These are phyloP conservation scores for Psilocybe subaeruginosa DNA, from an alignment of 768 basidiomycete genomes.

Conservation along the genomic window DNA sequence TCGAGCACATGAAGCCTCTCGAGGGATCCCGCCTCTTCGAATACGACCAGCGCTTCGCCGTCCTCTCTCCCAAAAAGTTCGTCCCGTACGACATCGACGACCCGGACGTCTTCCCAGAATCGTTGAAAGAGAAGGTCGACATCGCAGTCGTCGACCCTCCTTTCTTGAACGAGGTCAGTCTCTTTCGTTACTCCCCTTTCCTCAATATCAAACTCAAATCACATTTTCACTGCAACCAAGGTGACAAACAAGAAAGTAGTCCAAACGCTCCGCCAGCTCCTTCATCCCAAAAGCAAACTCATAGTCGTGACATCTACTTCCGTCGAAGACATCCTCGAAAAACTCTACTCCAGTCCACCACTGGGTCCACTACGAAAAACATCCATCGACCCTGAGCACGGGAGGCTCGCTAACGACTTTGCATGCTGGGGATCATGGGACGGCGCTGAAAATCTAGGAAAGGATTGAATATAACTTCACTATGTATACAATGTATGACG, in stretches of 20 bases:
- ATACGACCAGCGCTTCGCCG: slow-evolving; percentile 43
- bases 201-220: neutral
- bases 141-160: slow-evolving; percentile 47
- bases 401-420: slow-evolving; percentile 44
- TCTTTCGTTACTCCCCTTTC: neutral
- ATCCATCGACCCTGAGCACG: slow-evolving; percentile 37
- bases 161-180: slow-evolving; percentile 46
- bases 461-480: neutral
- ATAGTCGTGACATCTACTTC: slow-evolving; percentile 44
- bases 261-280: slow-evolving; percentile 40
- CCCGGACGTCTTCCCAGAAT: slow-evolving; percentile 39
- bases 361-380: slow-evolving; percentile 40
- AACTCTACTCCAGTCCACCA: slow-evolving; percentile 38
- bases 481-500: no score
- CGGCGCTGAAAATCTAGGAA: slow-evolving; percentile 37
- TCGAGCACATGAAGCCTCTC: slow-evolving; percentile 40
- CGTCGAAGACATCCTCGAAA: slow-evolving; percentile 33
- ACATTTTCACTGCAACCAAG: slow-evolving; percentile 21
- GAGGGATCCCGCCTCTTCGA: slow-evolving; percentile 40
- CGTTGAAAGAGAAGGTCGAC: slow-evolving; percentile 35
- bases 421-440: slow-evolving; percentile 48
- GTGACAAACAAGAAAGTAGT: slow-evolving; percentile 42
- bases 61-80: slow-evolving; percentile 41
- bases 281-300: slow-evolving; percentile 40
- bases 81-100: slow-evolving; percentile 49